Base-by-base conservation (phyloP, 1,284 basidiomycete genomes). In the Ceratobasidium sp. region DNA sequence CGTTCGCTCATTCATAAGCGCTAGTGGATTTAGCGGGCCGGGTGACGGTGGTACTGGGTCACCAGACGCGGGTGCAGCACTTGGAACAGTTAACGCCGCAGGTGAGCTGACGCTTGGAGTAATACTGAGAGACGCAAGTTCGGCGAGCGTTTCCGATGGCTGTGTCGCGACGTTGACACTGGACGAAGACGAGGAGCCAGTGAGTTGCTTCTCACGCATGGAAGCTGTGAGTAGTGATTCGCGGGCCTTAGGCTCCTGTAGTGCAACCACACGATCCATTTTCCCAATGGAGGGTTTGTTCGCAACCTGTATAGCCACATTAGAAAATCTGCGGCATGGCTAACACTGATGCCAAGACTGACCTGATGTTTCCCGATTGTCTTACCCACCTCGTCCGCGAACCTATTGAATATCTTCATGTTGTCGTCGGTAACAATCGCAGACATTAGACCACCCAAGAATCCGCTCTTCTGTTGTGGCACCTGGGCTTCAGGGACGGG, bases 331-430 rank as follows among this genome's bases (percentile, higher is more conserved):
- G 75, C 45, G 76, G 36, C 69, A 36, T 48, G 48, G n/a, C 36
- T 29, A 31, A 53, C 22, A 33, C 27, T 27, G n/a, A 31, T 36
- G 63, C n/a, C 53, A 27, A 33, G 56, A 72, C 84, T 47, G 76
- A 90, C 90, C 85, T 94, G 92, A 79, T 97, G 95, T 80, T 91
- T 95, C 57, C 97, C 96, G 65, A 98, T 92, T 0, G 94, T 93
- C 81, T 95, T 94, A 0, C 96, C 97, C 75, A 98, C 90, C 78
- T 96, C 95, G 82, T 98, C 97, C 11, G 94, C 96, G 78, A 98
- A 87, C 82, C 90, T 90, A 82, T 94, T 90, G 83, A 95, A 92
- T 54, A 93, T 89, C 84, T 90, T 93, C 84, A 91, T 93, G 83
- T 95, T 96, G 78, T 89, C 94, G 78, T 96, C 93, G 0, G 93